Conservation (phyloP, 208 protist species). For the Trypanosoma grayi region DNA sequence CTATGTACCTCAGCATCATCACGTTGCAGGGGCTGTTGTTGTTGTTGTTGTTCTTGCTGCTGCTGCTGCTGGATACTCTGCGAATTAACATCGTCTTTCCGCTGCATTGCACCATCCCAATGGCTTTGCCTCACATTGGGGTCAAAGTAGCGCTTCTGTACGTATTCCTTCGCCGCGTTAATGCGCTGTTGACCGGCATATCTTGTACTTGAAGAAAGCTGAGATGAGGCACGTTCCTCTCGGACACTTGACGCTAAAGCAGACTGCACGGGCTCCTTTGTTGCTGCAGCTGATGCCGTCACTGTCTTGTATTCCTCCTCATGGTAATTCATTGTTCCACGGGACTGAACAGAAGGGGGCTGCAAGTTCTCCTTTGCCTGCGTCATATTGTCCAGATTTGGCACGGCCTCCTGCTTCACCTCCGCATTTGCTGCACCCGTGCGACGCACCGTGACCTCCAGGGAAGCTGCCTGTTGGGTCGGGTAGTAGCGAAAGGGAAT, state of each 20-base stretch:
- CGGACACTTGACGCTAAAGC: too few species aligned
- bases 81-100: background rate
- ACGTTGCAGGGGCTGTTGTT: background rate
- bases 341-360: background rate
- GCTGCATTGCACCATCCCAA: background rate
- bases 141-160: slow-evolving; percentile 1
- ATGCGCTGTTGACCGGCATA: background rate
- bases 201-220: background rate
- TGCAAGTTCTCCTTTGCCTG: background rate
- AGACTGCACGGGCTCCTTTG: too few species aligned
- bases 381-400: background rate
- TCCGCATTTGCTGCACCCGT: background rate
- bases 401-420: background rate
- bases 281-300: too few species aligned
- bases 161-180: slow-evolving; percentile 5
- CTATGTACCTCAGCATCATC: background rate
- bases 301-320: too few species aligned
- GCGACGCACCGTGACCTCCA: slow-evolving; percentile 62
- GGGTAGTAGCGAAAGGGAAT: slow-evolving; percentile 88
- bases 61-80: background rate
- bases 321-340: too few species aligned
- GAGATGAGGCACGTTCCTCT: background rate
- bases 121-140: slow-evolving; percentile 5
- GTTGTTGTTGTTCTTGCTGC: background rate
- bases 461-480: slow-evolving; percentile 50